Evolutionary conservation across 148 eudicot species (phyloP).

Genomic region (Vaccinium corymbosum): DNA sequence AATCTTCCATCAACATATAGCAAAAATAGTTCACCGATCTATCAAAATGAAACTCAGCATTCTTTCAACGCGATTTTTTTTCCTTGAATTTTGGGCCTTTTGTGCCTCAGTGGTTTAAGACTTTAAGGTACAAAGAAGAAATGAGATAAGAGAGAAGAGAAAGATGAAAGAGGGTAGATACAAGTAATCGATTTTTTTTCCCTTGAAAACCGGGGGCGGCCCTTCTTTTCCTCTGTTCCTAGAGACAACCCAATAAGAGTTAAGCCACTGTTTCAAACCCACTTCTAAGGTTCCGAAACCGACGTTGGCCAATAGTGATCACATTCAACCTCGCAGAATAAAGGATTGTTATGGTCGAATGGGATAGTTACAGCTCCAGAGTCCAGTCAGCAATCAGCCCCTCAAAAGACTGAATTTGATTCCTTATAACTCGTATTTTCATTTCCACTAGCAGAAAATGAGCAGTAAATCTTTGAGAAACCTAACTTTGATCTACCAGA

Average conservation of each 20-base stretch:
- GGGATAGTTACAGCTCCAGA: background rate
- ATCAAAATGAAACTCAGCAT: no score
- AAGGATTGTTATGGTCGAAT: background rate
- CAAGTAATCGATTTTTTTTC: no score
- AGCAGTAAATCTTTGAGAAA: background rate
- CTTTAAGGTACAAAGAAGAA: no score
- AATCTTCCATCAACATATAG: no score
- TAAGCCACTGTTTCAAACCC: background rate
- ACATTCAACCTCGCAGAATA: background rate
- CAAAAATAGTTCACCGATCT: no score
- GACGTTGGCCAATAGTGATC: background rate
- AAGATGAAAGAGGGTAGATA: no score
- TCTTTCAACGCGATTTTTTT: no score
- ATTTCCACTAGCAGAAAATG: background rate
- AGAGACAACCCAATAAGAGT: background rate
- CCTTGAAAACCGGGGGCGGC: no score
- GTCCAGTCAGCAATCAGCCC: background rate
- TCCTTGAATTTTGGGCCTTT: no score
- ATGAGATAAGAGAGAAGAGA: no score
- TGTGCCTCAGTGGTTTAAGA: no score
- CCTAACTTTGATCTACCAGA: background rate
- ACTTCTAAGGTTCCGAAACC: background rate
- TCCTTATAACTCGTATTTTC: background rate
- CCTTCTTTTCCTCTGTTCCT: no score
- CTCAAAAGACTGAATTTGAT: background rate